A percentile compares a stretch with the other conserved stretches of the same genome.
phyloP scores from a whole-genome alignment of 2,329 filamentous ascomycete species.

The Trichoderma sp. region DNA sequence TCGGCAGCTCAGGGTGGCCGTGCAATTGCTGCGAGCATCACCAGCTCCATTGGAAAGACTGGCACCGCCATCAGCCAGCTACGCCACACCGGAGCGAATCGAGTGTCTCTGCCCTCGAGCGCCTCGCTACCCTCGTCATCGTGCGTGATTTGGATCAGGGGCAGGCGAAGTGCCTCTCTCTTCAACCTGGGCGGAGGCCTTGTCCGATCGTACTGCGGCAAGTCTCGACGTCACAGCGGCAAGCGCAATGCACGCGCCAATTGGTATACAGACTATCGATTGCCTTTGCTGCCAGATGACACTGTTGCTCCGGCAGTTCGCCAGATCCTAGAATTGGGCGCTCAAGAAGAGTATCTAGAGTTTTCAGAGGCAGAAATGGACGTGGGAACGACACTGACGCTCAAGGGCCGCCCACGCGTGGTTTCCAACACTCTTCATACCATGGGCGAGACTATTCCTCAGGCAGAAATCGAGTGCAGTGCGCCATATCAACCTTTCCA shows the following conservation, averaged over 20 bases:
- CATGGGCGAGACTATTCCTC: conserved; percentile 63
- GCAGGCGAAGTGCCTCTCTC: conserved; percentile 59
- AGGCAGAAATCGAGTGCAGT: conserved; percentile 91
- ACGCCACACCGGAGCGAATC: conserved; percentile 71
- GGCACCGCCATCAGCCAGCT: conserved; percentile 66
- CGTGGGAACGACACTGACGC: conserved; percentile 52
- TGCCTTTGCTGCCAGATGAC: conserved; percentile 61
- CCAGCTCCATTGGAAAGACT: conserved; percentile 70
- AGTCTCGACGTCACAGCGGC: conserved; percentile 50
- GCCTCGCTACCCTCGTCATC: conserved; percentile 51
- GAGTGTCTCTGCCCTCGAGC: conserved; percentile 63
- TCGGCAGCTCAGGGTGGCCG: conserved; percentile 68
- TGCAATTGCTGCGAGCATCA: conserved; percentile 69
- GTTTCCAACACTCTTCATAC: conserved; percentile 32
- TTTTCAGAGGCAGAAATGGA: conserved; percentile 53
- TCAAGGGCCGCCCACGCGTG: conserved; percentile 40
- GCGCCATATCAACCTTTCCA: conserved; percentile 96
- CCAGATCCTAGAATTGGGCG: conserved; percentile 48
- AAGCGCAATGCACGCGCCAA: conserved; percentile 52
- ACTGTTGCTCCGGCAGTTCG: conserved; percentile 54
- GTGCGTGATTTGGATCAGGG: conserved; percentile 64
- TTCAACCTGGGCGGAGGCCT: conserved; percentile 64
- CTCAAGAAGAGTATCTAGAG: conserved; percentile 55
- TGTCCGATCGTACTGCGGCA: conserved; percentile 62
- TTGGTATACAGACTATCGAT: conserved; percentile 63